Percentiles rank a stretch among this genome's conserved stretches.
These are phyloP conservation scores for Leishmania major DNA, from an alignment of 208 protist species.

Conservation along the genomic window DNA sequence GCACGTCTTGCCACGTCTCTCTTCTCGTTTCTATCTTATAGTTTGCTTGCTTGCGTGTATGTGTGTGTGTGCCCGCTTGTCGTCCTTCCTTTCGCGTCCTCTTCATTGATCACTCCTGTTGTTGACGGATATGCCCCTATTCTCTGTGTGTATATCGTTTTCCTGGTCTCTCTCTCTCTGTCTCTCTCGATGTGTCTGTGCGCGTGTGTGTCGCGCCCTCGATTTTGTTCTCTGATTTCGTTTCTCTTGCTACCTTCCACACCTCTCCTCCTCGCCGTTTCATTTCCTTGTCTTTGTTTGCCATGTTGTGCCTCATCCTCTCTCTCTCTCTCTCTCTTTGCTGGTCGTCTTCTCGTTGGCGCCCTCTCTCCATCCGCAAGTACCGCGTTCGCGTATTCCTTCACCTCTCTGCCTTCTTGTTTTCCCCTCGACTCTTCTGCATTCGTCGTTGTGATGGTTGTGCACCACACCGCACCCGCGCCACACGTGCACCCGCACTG, in stretches of 20 bases:
- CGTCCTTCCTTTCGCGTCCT: neutral
- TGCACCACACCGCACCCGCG: no score
- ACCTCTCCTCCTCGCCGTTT: neutral
- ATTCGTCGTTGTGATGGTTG: no score
- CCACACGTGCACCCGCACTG: no score
- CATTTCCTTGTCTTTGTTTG: neutral
- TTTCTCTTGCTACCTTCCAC: neutral
- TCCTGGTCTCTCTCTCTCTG: neutral
- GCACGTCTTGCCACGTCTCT: neutral
- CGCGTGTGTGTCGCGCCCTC: neutral
- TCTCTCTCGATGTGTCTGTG: neutral
- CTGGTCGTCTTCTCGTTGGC: neutral
- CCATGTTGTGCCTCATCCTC: neutral
- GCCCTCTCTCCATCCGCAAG: neutral
- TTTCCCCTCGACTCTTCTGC: neutral
- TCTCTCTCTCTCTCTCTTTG: neutral
- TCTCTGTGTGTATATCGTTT: neutral
- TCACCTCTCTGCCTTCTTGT: neutral
- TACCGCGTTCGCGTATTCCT: neutral
- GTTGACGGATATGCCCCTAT: neutral
- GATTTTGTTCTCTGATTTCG: neutral
- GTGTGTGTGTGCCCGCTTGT: neutral
- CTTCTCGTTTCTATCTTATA: neutral
- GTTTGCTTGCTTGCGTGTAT: neutral
- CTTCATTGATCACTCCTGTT: neutral